Base-by-base conservation (phyloP, 2,329 filamentous ascomycete species). In the Pseudogymnoascus sp. region DNA sequence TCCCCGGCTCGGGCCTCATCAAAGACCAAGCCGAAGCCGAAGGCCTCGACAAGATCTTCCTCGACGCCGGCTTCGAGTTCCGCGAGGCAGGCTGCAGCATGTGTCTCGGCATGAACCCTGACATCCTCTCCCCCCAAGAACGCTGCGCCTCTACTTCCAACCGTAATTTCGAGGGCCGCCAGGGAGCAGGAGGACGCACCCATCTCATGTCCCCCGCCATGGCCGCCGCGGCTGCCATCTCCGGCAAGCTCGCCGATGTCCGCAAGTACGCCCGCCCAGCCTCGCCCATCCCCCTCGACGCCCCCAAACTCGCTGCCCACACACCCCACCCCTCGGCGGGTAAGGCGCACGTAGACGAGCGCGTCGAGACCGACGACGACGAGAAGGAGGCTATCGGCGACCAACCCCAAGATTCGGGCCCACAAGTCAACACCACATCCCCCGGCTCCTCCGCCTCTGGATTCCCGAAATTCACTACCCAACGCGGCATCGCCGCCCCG, bases 101-200 rank as follows among this genome's bases (percentile, higher is more conserved):
- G 95, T 97, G 95, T 75, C 83, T 99, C 63, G 95, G 95, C 74
- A 99, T 99, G 93, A 99, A 99, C 81, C 93, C 95, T 0, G 95
- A 99, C 75, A 97, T 99, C 67, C 84, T 97, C 56, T 86, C 92
- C 1, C 93, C 95, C 62, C 85, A 89, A 75, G 95, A 99, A 79
- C 88, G 95, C 72, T 97, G 95, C 74, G 95, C 95, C 44, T 93
- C 89, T 73, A 97, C 95, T 60, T 96, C 91, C 67, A 97, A 97
- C 80, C 90, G 95, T 71, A 97, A 97, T 78, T 97, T 97, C 70
- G 95, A 97, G 76, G 95, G 95, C 66, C 88, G 95, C 67, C 95
- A 99, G 78, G 95, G 95, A 73, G 92, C 93, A 65, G 86, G 87
- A 66, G 91, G 93, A 64, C 86, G 95, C 65, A 97, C 95, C 10